Evolutionary conservation across 352 stramenopile genomes (phyloP), one percentile per base, ranked within the genome.

Genomic region (Phytophthora hybrid): DNA sequence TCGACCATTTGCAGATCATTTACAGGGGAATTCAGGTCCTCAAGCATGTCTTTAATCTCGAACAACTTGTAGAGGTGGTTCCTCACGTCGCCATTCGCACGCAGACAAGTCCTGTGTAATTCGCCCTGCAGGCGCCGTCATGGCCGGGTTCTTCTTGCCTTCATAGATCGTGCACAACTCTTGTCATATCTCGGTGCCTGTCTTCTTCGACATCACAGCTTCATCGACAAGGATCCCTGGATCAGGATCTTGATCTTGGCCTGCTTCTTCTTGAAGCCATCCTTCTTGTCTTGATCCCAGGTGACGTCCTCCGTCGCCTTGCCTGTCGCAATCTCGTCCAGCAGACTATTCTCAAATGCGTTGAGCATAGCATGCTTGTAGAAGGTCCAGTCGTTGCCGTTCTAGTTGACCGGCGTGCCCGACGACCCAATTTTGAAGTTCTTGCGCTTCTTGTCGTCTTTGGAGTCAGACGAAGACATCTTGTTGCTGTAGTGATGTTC

Each of bases 371-470:
- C 2, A 9, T 49, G 41, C 41, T 76, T 72, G 69, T 66, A 69
- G 57, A 69, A 76, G 0, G 51, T 53, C 63, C 63, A 62, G 31
- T 76, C 62, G 1, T 72, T 41, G 0, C 63, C 63, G 23, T 72
- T 58, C 63, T 63, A 72, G 23, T 29, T 26, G 3, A 63, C 52
- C 0, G 56, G 58, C 39, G 58, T 63, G 1, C 66, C 57, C 8
- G 57, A 63, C 18, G 51, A 59, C 8, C 58, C 58, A 9, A 55
- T 68, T 26, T 55, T 61, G 23, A 61, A 68, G 51, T 51, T 14
- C 18, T 59, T 54, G 11, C 8, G 51, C 51, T 68, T 68, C 19
- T 10, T 62, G 44, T 26, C 18, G n/a, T 58, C 59, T 1, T 49
- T 16, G 7, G 44, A 57, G 46, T 66, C 59, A 1, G 26, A 57